phyloP scores from a whole-genome alignment of 139 green algal genomes.

The Astrephomene gubernaculifera region DNA sequence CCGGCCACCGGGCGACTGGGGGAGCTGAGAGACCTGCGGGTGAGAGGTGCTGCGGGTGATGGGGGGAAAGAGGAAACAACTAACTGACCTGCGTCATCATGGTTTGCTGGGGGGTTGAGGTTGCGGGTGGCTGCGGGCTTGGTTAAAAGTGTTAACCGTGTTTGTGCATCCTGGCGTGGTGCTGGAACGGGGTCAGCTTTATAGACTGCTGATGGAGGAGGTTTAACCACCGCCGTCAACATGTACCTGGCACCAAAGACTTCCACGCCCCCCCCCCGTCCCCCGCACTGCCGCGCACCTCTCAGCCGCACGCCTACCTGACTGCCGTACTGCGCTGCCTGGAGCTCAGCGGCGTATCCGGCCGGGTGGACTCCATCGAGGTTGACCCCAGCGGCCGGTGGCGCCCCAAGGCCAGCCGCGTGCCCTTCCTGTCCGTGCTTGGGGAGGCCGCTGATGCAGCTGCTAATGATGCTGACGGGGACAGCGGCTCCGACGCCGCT shows the following conservation, averaged over 20 bases:
- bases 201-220: no score
- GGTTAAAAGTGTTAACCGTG: no score
- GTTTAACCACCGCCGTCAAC: no score
- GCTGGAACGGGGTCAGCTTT: no score
- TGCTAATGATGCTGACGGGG: no score
- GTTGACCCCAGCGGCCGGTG: constrained; percentile 11
- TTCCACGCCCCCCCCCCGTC: not conserved
- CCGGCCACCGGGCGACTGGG: constrained; percentile 15
- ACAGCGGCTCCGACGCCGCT: no score
- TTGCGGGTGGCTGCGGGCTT: no score
- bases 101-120: no score
- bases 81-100: no score
- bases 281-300: not conserved
- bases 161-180: no score
- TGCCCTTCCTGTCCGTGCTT: constrained; percentile 13
- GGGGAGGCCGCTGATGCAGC: not conserved
- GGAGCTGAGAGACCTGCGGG: constrained; percentile 12
- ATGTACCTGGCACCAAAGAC: no score
- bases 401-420: constrained; percentile 23
- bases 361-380: constrained; percentile 30
- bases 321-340: not conserved
- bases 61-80: no score
- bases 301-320: constrained; percentile 40
- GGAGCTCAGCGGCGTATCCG: constrained; percentile 4
- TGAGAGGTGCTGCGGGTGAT: not conserved